These are phyloP conservation scores for Globisporangium irregulare DNA, from an alignment of 352 stramenopile species.

Conservation along the genomic window DNA sequence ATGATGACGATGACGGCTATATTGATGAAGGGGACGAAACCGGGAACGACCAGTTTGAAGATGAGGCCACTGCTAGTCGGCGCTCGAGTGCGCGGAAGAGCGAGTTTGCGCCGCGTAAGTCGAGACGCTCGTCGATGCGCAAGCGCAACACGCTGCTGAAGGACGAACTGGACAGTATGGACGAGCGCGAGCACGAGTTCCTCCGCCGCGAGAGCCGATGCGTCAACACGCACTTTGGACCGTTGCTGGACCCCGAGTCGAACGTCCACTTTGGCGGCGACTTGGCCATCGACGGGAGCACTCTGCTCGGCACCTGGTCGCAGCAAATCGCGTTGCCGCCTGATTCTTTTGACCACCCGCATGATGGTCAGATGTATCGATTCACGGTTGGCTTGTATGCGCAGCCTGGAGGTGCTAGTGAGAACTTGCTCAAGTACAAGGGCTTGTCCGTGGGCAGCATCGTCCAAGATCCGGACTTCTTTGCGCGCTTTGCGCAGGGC, in stretches of 20 bases:
- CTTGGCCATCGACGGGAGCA: constrained; percentile 49
- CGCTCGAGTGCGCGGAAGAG: constrained; percentile 7
- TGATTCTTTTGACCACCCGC: constrained; percentile 30
- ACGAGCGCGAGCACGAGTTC: constrained; percentile 62
- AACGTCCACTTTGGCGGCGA: constrained; percentile 58
- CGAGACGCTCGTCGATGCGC: constrained; percentile 12
- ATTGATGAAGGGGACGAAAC: constrained; percentile 20
- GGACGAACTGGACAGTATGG: constrained; percentile 62
- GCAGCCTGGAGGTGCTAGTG: constrained; percentile 53
- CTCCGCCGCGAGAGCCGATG: constrained; percentile 60
- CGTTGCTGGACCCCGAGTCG: constrained; percentile 66
- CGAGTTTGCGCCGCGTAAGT: constrained; percentile 16
- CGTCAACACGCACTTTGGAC: constrained; percentile 58
- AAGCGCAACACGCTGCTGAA: constrained; percentile 32
- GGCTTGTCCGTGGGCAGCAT: constrained; percentile 75
- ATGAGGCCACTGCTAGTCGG: constrained; percentile 15
- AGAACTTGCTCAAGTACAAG: constrained; percentile 80
- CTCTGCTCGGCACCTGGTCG: constrained; percentile 67
- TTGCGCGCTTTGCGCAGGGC: constrained; percentile 55
- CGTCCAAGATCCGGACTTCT: constrained; percentile 74
- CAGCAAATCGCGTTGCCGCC: constrained; percentile 48
- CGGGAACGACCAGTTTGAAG: constrained; percentile 28
- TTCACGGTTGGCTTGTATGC: constrained; percentile 70
- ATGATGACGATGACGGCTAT: constrained; percentile 33
- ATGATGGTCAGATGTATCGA: constrained; percentile 33